These are phyloP conservation scores for Jatropha multifida DNA, from an alignment of 441 rosid genomes.

Conservation along the genomic window DNA sequence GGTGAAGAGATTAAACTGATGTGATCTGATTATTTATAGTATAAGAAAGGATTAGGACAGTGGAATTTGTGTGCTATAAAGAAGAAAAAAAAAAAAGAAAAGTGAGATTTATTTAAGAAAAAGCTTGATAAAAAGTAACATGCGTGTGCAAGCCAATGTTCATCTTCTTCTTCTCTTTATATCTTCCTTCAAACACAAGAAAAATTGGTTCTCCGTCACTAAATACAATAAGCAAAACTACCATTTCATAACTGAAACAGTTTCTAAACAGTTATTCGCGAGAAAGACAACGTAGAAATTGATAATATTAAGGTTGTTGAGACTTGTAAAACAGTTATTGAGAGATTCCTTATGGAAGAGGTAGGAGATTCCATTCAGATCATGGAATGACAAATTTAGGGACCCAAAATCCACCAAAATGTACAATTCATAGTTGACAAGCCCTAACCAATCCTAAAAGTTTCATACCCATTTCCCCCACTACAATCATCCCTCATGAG, in stretches of 20 bases:
- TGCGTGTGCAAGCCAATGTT: constrained; percentile 29
- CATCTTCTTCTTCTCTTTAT: constrained; percentile 14
- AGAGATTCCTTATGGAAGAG: constrained; percentile 32
- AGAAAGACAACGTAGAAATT: too few species aligned
- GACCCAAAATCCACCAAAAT: constrained; percentile 34
- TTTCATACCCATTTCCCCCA: constrained; percentile 24
- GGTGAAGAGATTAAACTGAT: constrained; percentile 8
- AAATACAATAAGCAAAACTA: too few species aligned
- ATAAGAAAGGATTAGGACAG: constrained; percentile 24
- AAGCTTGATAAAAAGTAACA: constrained; percentile 11
- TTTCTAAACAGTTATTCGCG: neutral
- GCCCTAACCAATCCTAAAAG: constrained; percentile 35
- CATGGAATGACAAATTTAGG: constrained; percentile 34
- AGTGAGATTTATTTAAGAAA: constrained; percentile 22
- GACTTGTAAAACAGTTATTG: neutral
- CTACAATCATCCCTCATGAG: constrained; percentile 31
- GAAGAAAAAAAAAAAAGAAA: constrained; percentile 11
- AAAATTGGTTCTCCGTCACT: constrained; percentile 22
- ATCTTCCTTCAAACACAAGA: constrained; percentile 43
- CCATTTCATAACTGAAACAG: too few species aligned
- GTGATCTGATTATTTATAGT: constrained; percentile 25
- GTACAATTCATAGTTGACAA: constrained; percentile 21
- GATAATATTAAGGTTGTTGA: constrained; percentile 19
- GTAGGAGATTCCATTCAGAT: constrained; percentile 45
- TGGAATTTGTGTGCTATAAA: constrained; percentile 28